phyloP scores from a whole-genome alignment of 805 yeast species.

The Ogataea nonfermentans region DNA sequence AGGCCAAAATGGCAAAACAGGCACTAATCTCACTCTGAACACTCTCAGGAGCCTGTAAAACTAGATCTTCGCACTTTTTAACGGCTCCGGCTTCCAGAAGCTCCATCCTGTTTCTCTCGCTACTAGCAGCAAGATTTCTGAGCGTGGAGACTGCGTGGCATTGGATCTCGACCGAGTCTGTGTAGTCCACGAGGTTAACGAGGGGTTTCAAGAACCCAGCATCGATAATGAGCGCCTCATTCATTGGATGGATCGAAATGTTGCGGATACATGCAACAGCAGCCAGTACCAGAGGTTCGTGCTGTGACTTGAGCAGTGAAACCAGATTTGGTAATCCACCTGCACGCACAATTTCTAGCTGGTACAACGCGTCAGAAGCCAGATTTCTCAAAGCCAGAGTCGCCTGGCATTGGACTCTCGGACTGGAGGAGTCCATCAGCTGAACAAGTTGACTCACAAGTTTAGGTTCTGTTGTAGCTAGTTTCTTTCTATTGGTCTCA shows the following conservation, averaged over 20 bases:
- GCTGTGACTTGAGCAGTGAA: slow-evolving; percentile 82
- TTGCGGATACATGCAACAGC: slow-evolving; percentile 98
- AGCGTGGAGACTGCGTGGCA: slow-evolving; percentile 97
- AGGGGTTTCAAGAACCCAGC: slow-evolving; percentile 95
- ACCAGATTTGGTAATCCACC: slow-evolving; percentile 94
- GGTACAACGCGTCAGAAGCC: slow-evolving; percentile 95
- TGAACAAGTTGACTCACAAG: slow-evolving; percentile 83
- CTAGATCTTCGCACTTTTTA: slow-evolving; percentile 84
- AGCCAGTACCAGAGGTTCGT: slow-evolving; percentile 89
- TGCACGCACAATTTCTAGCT: slow-evolving; percentile 90
- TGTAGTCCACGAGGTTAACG: slow-evolving; percentile 77
- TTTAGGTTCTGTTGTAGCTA: slow-evolving; percentile 90
- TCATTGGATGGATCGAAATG: slow-evolving; percentile 93
- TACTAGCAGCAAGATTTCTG: slow-evolving; percentile 92
- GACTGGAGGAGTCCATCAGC: slow-evolving; percentile 89
- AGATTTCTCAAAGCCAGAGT: slow-evolving; percentile 92
- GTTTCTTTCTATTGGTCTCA: slow-evolving; percentile 80
- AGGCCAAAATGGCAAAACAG: slow-evolving; percentile 92
- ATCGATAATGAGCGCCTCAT: slow-evolving; percentile 92
- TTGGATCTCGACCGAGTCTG: slow-evolving; percentile 92
- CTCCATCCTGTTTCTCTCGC: slow-evolving; percentile 89
- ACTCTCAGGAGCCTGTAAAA: slow-evolving; percentile 78
- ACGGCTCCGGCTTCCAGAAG: slow-evolving; percentile 95
- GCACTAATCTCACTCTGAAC: slow-evolving; percentile 97
- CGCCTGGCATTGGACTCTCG: slow-evolving; percentile 98